These are phyloP conservation scores for Furcasterigmium furcatum DNA, from an alignment of 2,329 filamentous ascomycete species.

Conservation along the genomic window DNA sequence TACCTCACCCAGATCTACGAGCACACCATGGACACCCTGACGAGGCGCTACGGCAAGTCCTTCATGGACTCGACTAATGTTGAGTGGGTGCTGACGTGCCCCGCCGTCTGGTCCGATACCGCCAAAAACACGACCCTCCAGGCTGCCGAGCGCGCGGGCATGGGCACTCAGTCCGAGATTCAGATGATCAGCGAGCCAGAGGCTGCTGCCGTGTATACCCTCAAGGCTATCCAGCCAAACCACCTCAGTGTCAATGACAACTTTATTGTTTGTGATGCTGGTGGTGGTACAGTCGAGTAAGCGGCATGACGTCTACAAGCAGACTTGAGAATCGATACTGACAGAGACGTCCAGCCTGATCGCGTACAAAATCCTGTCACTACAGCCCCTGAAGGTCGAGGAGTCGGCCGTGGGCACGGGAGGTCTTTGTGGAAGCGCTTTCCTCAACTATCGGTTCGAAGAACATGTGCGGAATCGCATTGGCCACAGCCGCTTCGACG, in stretches of 20 bases:
- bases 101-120: slow-evolving; percentile 80
- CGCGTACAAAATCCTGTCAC: slow-evolving; percentile 74
- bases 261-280: slow-evolving; percentile 61
- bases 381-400: slow-evolving; percentile 69
- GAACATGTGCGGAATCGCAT: slow-evolving; percentile 69
- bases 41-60: slow-evolving; percentile 69
- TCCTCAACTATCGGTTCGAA: slow-evolving; percentile 78
- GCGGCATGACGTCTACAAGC: slow-evolving; percentile 17
- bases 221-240: slow-evolving; percentile 76
- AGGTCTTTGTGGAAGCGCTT: slow-evolving; percentile 73
- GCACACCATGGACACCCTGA: slow-evolving; percentile 77
- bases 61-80: slow-evolving; percentile 76
- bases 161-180: slow-evolving; percentile 67
- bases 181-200: slow-evolving; percentile 81
- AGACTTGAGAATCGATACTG: slow-evolving; percentile 9
- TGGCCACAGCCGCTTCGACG: slow-evolving; percentile 63
- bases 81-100: slow-evolving; percentile 77
- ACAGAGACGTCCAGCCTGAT: slow-evolving; percentile 46
- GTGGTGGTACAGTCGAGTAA: slow-evolving; percentile 65
- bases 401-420: slow-evolving; percentile 79
- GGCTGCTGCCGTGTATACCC: slow-evolving; percentile 74
- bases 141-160: slow-evolving; percentile 74
- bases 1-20: slow-evolving; percentile 74
- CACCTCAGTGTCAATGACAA: slow-evolving; percentile 67
- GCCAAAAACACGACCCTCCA: slow-evolving; percentile 81